phyloP scores from a whole-genome alignment of 352 stramenopile species.

The Globisporangium ultimum region DNA sequence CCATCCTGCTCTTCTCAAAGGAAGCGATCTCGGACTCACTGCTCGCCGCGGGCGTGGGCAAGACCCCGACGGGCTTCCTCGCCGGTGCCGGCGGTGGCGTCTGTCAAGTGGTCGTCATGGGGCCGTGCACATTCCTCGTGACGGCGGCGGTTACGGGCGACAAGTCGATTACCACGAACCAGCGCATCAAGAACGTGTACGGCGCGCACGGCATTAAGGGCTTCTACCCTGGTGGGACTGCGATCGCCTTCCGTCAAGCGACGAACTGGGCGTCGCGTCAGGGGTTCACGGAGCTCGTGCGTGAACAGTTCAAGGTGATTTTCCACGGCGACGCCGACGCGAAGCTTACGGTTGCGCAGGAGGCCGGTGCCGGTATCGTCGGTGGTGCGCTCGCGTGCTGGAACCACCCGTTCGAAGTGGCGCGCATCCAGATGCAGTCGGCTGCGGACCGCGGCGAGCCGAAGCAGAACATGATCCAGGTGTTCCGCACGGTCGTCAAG shows the following conservation, averaged over 20 bases:
- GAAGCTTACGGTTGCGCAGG: constrained; percentile 87
- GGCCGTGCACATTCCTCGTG: constrained; percentile 89
- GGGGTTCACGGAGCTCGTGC: constrained; percentile 89
- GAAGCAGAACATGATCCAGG: constrained; percentile 89
- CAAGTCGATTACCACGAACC: constrained; percentile 82
- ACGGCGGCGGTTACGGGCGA: constrained; percentile 88
- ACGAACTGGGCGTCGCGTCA: constrained; percentile 91
- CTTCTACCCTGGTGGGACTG: constrained; percentile 89
- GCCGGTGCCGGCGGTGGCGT: constrained; percentile 82
- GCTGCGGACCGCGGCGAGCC: constrained; percentile 84
- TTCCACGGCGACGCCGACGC: constrained; percentile 82
- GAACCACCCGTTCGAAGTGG: constrained; percentile 92
- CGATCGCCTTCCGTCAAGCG: constrained; percentile 89
- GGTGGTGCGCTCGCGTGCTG: constrained; percentile 86
- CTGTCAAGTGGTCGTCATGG: constrained; percentile 89
- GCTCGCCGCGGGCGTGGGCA: constrained; percentile 57
- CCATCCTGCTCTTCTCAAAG: constrained; percentile 89
- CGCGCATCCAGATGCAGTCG: constrained; percentile 91
- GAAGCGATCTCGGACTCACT: constrained; percentile 85
- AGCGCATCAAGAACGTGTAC: constrained; percentile 85
- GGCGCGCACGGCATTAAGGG: constrained; percentile 81
- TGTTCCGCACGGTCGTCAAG: constrained; percentile 84
- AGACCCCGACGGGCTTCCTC: constrained; percentile 72
- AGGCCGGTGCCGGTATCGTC: constrained; percentile 83
- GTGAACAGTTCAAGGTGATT: constrained; percentile 77